Base-by-base conservation (phyloP, 2,329 filamentous ascomycete species). In the Fusarium fujikuroi region DNA sequence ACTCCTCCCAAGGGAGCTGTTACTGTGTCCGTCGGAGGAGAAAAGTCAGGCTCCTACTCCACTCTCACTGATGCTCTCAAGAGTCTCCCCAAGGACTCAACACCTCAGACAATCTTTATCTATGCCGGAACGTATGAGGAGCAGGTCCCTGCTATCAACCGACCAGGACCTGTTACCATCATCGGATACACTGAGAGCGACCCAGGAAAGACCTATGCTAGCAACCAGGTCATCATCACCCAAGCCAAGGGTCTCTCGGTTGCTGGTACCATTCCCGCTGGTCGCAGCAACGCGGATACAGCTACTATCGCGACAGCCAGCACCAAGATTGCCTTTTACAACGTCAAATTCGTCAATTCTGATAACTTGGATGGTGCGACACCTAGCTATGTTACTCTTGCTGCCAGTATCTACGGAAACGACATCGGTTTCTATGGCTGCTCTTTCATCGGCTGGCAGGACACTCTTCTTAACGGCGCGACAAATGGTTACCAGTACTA, bases 141-240 rank as follows among this genome's bases (percentile, higher is more conserved):
- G 60, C 77, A 80, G 18, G 76, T 86, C 11, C 73, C 75, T 16
- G 78, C 79, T 0, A 79, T 87, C 16, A 74, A 79, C 10, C 83
- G 81, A 9, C 82, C 81, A 2, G 81, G 82, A 5, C 78, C 83
- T 2, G 81, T 86, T 30, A 85, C 84, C 4, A 77, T 87, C 25
- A 76, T 83, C 11, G 85, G 84, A n/a, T 77, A 88, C 5, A 68
- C 62, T 1, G 75, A 77, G 75, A 91, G 90, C 0, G 79, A 80
- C 16, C 76, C 78, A 0, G 61, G 74, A 23, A 70, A 79, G 2
- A 81, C 81, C 16, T 92, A 91, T 76, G 73, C 81, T 3, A 80
- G 79, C 66, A 92, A 92, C 81, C 82, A 84, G 39, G 91, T 91
- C 21, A 91, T 84, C 67, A 83, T 87, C 42, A 60, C 63, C 32